A percentile compares a stretch with the other conserved stretches of the same genome.
phyloP scores from a whole-genome alignment of 139 green algal genomes.

The Penium margaritaceum region DNA sequence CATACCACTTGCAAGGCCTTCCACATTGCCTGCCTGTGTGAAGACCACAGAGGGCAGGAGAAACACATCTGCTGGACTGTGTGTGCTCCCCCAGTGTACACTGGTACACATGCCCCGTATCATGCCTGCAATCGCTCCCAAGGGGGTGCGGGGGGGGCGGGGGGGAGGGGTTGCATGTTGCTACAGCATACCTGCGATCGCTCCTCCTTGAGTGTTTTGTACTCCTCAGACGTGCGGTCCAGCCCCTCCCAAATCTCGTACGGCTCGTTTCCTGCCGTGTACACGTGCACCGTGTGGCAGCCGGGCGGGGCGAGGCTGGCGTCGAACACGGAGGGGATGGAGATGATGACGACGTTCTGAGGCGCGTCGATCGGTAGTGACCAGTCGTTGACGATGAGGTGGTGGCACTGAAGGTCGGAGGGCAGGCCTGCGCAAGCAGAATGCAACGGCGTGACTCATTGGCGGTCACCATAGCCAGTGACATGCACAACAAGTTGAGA shows the following conservation, averaged over 20 bases:
- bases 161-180: background rate
- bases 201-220: conserved; percentile 69
- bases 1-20: no score
- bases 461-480: no score
- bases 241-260: conserved; percentile 68
- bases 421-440: conserved; percentile 51
- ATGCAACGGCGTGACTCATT: no score
- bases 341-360: conserved; percentile 59
- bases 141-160: no score
- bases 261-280: conserved; percentile 72
- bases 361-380: conserved; percentile 28
- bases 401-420: conserved; percentile 67
- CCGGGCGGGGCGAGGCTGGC: conserved; percentile 58
- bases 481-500: no score
- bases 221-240: conserved; percentile 53
- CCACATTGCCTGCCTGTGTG: no score
- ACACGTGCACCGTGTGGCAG: conserved; percentile 53
- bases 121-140: no score
- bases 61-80: no score
- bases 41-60: no score
- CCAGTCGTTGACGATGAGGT: conserved; percentile 76
- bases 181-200: conserved; percentile 49
- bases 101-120: no score
- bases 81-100: no score
- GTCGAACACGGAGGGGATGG: conserved; percentile 69